Evolutionary conservation across 2,329 filamentous ascomycete species (phyloP), one percentile per base, ranked within the genome.

Genomic region (Lachnellula cervina): DNA sequence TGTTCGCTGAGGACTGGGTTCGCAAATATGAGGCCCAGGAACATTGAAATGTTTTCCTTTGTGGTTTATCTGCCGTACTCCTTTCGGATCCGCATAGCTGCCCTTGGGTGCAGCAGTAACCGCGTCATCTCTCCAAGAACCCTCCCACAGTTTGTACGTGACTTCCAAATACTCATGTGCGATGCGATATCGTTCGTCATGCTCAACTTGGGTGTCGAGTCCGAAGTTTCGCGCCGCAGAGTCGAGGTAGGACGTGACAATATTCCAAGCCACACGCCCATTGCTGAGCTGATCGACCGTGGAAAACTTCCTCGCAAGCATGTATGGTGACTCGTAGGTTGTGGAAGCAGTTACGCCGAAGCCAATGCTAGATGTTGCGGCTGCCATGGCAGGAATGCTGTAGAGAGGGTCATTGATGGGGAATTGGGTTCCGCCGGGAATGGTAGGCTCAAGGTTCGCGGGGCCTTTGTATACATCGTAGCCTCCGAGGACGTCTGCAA

Each of bases 401-500:
- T 80, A 77, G 1, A 88, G 66, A 0, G 85, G 85, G 66, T 89
- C 85, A 58, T 86, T 87, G n/a, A 88, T 82, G 0, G 86, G 86
- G 79, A 83, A 88, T 68, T 89, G 86, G 0, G 84, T 82, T 1
- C 82, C 86, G 0, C 82, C 81, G 0, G 76, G 68, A 49, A 86
- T 79, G 0, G 84, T 82, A 0, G 84, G 79, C 2, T 80, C 77
- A 2, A 88, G 74, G 57, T 81, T 84, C 4, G 74, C 70, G 0
- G 81, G 81, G 0, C 83, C 79, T 57, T 82, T 82, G 70, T 87
- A 89, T 4, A 88, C 83, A 71, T 89, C 85, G 65, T 88, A 88
- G 5, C 83, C 82, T 3, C 82, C 83, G 1, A 88, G 75, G 0
- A 86, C 82, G 65, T 87, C 84, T 0, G 84, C 84, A 51, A 87